These are phyloP conservation scores for Plasmopara halstedii DNA, from an alignment of 352 stramenopile genomes.

Conservation along the genomic window DNA sequence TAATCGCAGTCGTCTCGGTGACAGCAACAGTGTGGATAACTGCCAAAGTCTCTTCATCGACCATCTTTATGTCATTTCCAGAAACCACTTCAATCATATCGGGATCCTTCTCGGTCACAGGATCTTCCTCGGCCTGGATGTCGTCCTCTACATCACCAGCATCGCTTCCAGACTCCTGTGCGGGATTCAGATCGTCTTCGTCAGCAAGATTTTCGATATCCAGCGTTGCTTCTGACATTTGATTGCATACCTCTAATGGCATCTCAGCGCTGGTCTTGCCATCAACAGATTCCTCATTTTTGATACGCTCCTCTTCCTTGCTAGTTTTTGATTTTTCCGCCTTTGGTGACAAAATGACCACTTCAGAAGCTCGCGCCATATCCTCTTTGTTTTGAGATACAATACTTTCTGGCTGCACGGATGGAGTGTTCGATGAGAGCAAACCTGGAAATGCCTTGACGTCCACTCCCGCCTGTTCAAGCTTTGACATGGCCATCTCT, in stretches of 20 bases:
- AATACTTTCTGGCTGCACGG: not conserved
- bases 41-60: constrained; percentile 9
- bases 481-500: constrained; percentile 64
- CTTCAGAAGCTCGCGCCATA: constrained; percentile 2
- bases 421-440: constrained; percentile 14
- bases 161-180: constrained; percentile 12
- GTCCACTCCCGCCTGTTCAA: constrained; percentile 49
- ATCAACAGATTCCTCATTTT: constrained; percentile 2
- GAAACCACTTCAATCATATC: not conserved
- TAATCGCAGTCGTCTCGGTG: not conserved
- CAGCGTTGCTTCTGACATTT: constrained; percentile 20
- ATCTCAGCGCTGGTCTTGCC: constrained; percentile 6
- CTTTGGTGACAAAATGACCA: not conserved
- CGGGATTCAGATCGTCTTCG: constrained; percentile 12
- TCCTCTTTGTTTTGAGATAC: constrained; percentile 10
- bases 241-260: constrained; percentile 21
- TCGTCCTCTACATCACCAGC: constrained; percentile 6
- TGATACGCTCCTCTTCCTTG: constrained; percentile 11
- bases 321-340: constrained; percentile 4
- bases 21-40: constrained; percentile 7
- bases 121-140: constrained; percentile 3
- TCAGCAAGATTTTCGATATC: constrained; percentile 19
- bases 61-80: not conserved
- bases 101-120: not conserved
- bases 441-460: constrained; percentile 23